These are phyloP conservation scores for Delonix regia DNA, from an alignment of 306 rosid genomes.

Conservation along the genomic window DNA sequence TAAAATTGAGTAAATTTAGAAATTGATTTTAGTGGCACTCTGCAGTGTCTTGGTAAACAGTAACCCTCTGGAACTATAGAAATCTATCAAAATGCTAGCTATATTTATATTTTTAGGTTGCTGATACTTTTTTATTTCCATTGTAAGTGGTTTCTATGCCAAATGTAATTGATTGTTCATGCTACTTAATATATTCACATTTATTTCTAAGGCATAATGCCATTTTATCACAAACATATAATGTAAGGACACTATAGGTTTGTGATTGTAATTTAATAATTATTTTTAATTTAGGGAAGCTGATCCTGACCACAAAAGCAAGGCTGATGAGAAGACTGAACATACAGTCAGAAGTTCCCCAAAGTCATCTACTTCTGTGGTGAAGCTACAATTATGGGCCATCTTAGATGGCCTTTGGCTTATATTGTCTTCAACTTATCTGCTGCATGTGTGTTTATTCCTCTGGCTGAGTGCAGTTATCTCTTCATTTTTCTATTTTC, in stretches of 20 bases:
- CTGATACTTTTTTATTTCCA: not conserved
- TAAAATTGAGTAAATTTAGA: not conserved
- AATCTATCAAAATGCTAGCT: not conserved
- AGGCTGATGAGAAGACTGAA: slow-evolving; percentile 44
- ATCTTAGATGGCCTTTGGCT: slow-evolving; percentile 87
- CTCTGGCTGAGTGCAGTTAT: slow-evolving; percentile 93
- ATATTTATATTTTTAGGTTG: slow-evolving; percentile 1
- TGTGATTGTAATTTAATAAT: slow-evolving; percentile 16
- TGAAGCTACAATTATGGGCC: slow-evolving; percentile 71
- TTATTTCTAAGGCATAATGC: not conserved
- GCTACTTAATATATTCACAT: not conserved
- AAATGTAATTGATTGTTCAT: not conserved
- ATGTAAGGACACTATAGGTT: slow-evolving; percentile 15
- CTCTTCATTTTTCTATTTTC: slow-evolving; percentile 96
- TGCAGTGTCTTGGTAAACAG: not conserved
- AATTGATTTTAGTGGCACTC: not conserved
- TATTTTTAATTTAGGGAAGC: slow-evolving; percentile 57
- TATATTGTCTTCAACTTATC: slow-evolving; percentile 82
- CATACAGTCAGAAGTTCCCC: slow-evolving; percentile 51
- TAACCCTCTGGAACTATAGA: not conserved
- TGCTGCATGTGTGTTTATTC: slow-evolving; percentile 75
- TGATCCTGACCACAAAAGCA: slow-evolving; percentile 48
- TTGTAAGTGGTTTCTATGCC: slow-evolving; percentile 13
- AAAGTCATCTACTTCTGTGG: slow-evolving; percentile 46
- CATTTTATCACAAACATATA: not conserved